Evolutionary conservation across 352 stramenopile genomes (phyloP).

Genomic region (Pythium phragmitis): DNA sequence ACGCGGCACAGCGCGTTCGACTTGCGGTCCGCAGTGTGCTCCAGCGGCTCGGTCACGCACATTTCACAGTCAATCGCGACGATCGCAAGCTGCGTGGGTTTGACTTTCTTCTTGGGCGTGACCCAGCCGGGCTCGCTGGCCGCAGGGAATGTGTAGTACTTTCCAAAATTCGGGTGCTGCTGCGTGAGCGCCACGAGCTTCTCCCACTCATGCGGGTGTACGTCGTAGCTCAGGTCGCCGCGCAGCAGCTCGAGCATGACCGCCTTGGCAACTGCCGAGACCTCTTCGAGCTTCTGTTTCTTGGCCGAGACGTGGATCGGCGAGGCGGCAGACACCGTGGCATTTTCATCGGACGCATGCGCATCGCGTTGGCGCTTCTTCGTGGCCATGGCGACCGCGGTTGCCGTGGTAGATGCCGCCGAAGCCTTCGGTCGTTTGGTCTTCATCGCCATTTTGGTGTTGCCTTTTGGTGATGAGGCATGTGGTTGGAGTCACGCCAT

Average conservation of each 20-base stretch:
- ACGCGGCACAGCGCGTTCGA: constrained; percentile 76
- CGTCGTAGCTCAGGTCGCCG: constrained; percentile 57
- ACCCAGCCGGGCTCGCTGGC: constrained; percentile 47
- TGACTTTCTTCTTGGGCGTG: constrained; percentile 60
- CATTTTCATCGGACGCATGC: constrained; percentile 5
- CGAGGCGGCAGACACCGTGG: neutral
- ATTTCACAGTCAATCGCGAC: constrained; percentile 87
- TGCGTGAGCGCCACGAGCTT: constrained; percentile 67
- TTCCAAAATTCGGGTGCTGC: constrained; percentile 50
- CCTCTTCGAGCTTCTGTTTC: constrained; percentile 63
- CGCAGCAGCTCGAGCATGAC: constrained; percentile 66
- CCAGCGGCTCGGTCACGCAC: constrained; percentile 58
- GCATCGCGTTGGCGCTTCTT: constrained; percentile 40
- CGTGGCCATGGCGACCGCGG: neutral
- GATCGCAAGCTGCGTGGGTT: constrained; percentile 58
- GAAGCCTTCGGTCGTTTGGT: constrained; percentile 8
- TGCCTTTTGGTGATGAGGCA: neutral
- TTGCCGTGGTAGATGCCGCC: neutral
- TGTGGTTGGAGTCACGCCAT: constrained; percentile 14
- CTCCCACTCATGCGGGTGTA: constrained; percentile 63
- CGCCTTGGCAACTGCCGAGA: constrained; percentile 63
- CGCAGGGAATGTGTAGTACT: constrained; percentile 58
- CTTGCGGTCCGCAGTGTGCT: constrained; percentile 27
- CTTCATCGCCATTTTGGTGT: constrained; percentile 16
- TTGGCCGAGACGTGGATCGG: constrained; percentile 33